A percentile compares a stretch with the other conserved stretches of the same genome.
Evolutionary conservation across 2,329 filamentous ascomycete genomes (phyloP).

Genomic region (Aspergillus carbonarius): DNA sequence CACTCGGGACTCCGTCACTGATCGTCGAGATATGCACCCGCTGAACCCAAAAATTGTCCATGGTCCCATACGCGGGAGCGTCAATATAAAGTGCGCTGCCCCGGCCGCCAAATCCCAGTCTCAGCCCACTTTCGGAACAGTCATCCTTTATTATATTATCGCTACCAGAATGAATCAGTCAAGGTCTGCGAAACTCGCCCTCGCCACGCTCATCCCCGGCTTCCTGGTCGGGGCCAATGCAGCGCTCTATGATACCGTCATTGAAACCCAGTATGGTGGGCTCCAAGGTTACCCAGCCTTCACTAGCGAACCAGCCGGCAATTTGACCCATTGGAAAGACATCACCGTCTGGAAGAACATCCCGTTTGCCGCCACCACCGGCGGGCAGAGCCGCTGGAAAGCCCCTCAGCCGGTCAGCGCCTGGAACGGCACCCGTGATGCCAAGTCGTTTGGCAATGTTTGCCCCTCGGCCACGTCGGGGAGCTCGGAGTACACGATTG

Average conservation of each 20-base stretch:
- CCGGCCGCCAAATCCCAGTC: background rate
- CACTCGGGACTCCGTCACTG: no score
- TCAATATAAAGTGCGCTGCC: background rate
- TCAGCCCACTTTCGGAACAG: background rate
- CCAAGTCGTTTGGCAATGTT: constrained; percentile 17
- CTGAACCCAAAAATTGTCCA: background rate
- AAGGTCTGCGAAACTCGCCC: background rate
- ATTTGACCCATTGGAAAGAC: constrained; percentile 21
- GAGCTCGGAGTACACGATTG: constrained; percentile 5
- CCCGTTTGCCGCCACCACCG: constrained; percentile 26
- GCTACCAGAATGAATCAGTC: background rate
- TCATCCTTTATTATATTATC: background rate
- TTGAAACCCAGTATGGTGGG: constrained; percentile 19
- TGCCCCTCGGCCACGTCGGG: constrained; percentile 17
- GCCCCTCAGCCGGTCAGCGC: constrained; percentile 20
- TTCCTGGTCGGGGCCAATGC: background rate
- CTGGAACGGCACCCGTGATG: constrained; percentile 24
- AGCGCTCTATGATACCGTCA: constrained; percentile 19
- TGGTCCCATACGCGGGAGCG: background rate
- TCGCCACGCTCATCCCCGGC: background rate
- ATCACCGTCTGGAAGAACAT: constrained; percentile 24
- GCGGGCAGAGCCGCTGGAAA: constrained; percentile 26
- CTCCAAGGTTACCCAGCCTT: constrained; percentile 24
- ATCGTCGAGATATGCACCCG: background rate
- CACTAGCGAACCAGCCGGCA: constrained; percentile 17